A percentile compares a stretch with the other conserved stretches of the same genome.
Conservation (phyloP, 2,329 filamentous ascomycete genomes). For the Amauroascus niger region DNA sequence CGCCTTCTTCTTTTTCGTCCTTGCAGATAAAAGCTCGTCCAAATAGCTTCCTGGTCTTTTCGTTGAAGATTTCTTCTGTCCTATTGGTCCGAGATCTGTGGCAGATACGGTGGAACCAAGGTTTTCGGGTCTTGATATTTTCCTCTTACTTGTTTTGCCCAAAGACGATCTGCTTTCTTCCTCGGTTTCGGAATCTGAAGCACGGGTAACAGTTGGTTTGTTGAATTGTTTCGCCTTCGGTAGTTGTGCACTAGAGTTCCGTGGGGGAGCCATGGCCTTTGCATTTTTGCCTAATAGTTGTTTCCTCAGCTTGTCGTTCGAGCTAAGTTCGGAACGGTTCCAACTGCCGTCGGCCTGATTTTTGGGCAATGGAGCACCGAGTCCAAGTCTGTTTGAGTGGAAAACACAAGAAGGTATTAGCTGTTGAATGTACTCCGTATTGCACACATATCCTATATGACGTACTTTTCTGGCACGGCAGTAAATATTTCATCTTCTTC, state of each 20-base stretch:
- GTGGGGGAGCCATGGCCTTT: conserved; percentile 21
- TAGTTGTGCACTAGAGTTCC: conserved; percentile 21
- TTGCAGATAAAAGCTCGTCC: conserved; percentile 43
- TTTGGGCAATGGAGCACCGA: conserved; percentile 40
- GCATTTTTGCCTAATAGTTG: conserved; percentile 38
- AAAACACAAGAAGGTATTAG: conserved; percentile 11
- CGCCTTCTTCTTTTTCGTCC: conserved; percentile 42
- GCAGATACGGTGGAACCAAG: neutral
- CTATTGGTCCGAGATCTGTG: neutral
- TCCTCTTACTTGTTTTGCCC: conserved; percentile 25
- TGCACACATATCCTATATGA: conserved; percentile 7
- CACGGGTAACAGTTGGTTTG: neutral
- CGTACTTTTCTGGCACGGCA: conserved; percentile 46
- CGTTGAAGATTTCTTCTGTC: neutral
- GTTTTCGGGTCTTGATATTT: conserved; percentile 16
- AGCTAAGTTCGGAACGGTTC: conserved; percentile 33
- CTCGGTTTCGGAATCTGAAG: conserved; percentile 22
- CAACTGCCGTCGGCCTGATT: conserved; percentile 33
- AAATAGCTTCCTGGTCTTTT: conserved; percentile 35
- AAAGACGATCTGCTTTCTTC: conserved; percentile 37
- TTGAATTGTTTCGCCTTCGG: conserved; percentile 1
- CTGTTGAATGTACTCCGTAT: neutral
- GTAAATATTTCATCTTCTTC: conserved; percentile 48
- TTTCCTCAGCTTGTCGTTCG: conserved; percentile 38
- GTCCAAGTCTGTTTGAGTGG: conserved; percentile 33